Percentiles rank a stretch among this genome's conserved stretches.
Evolutionary conservation across 2,329 filamentous ascomycete genomes (phyloP).

Genomic region (Ambrosiella xylebori): DNA sequence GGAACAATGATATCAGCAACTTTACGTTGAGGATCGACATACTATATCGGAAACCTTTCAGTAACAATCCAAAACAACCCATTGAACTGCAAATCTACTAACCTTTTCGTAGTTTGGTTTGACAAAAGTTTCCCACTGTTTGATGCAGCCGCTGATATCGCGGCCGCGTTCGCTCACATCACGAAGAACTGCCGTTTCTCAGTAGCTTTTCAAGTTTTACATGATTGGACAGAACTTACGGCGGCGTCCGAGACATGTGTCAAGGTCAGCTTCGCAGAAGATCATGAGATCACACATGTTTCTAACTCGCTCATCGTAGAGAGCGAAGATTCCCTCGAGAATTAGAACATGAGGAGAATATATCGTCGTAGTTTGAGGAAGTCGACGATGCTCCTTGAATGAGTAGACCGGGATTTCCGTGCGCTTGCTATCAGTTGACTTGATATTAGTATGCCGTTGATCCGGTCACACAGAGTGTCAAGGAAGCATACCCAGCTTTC

Average conservation of each 20-base stretch:
- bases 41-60: slow-evolving; percentile 27
- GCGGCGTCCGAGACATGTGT: slow-evolving; percentile 79
- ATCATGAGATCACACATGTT: slow-evolving; percentile 89
- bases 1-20: slow-evolving; percentile 77
- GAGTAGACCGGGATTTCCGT: slow-evolving; percentile 91
- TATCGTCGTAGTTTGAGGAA: slow-evolving; percentile 65
- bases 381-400: slow-evolving; percentile 73
- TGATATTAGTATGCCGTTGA: background rate
- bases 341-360: slow-evolving; percentile 95
- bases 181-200: slow-evolving; percentile 48
- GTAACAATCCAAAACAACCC: background rate
- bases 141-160: slow-evolving; percentile 88
- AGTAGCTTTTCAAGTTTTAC: background rate
- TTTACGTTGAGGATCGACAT: slow-evolving; percentile 77
- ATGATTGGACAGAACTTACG: slow-evolving; percentile 34
- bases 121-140: slow-evolving; percentile 93
- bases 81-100: slow-evolving; percentile 1
- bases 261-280: slow-evolving; percentile 89
- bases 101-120: slow-evolving; percentile 89
- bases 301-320: slow-evolving; percentile 73
- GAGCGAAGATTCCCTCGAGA: slow-evolving; percentile 85
- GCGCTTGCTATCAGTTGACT: slow-evolving; percentile 41
- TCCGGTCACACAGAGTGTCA: background rate
- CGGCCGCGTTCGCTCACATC: slow-evolving; percentile 80
- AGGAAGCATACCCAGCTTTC: slow-evolving; percentile 60